These are phyloP conservation scores for Lasiodiplodia citricola DNA, from an alignment of 2,329 filamentous ascomycete species.

Conservation along the genomic window DNA sequence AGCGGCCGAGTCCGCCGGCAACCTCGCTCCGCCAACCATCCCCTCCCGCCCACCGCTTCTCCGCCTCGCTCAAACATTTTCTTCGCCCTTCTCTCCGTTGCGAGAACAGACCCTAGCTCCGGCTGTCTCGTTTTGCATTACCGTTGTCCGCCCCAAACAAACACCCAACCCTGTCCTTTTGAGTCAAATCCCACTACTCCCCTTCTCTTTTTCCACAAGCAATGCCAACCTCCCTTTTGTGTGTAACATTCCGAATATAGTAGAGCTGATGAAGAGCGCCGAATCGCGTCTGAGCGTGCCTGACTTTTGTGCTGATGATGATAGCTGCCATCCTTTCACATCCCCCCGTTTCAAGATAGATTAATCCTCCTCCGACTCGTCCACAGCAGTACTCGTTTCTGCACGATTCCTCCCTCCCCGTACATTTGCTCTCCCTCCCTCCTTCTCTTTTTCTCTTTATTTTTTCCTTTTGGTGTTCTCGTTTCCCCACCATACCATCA, in stretches of 20 bases:
- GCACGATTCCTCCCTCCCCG: neutral
- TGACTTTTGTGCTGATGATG: neutral
- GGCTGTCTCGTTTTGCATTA: constrained; percentile 11
- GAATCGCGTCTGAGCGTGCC: neutral
- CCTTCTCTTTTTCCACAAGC: no score
- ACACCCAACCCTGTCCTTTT: neutral
- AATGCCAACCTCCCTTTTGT: neutral
- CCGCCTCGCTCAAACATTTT: neutral
- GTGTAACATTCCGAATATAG: neutral
- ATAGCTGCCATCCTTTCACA: neutral
- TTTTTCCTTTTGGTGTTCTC: neutral
- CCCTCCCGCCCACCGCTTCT: neutral
- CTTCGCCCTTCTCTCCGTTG: neutral
- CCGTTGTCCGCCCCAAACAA: neutral
- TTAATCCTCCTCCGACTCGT: neutral
- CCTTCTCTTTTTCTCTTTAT: neutral
- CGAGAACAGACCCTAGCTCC: neutral
- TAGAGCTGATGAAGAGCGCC: neutral
- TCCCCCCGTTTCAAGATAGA: neutral
- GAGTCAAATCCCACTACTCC: neutral
- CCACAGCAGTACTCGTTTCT: neutral
- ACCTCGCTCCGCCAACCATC: constrained; percentile 4
- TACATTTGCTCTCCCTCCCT: no score
- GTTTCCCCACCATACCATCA: neutral
- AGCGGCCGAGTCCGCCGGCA: neutral